Percentiles rank a stretch among this genome's conserved stretches.
Evolutionary conservation across 2,329 filamentous ascomycete genomes (phyloP).

Genomic region (Akanthomyces muscarius): DNA sequence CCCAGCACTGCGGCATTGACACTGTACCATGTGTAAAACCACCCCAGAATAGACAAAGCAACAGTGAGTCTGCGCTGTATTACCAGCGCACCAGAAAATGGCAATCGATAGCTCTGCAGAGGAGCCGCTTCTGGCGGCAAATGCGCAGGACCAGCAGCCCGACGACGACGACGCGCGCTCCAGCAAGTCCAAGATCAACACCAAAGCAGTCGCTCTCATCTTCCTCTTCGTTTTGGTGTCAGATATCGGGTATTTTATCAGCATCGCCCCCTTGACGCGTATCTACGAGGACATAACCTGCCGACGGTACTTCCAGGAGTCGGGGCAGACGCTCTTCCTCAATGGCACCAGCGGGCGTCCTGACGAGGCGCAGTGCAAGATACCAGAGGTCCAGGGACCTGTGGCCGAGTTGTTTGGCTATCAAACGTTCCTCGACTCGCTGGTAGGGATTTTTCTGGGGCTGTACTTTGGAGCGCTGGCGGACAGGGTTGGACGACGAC

Average conservation of each 20-base stretch:
- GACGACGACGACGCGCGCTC: background rate
- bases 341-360: background rate
- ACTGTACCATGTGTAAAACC: background rate
- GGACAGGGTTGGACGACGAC: slow-evolving; percentile 8
- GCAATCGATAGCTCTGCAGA: background rate
- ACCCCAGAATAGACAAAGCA: background rate
- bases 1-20: background rate
- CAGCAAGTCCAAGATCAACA: background rate
- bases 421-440: slow-evolving; percentile 7
- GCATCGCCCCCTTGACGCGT: slow-evolving; percentile 9
- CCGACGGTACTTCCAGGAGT: background rate
- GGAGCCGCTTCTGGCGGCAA: slow-evolving; percentile 7
- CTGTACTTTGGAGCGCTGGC: slow-evolving; percentile 14
- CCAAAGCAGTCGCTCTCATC: background rate
- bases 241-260: slow-evolving; percentile 9
- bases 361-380: slow-evolving; percentile 15
- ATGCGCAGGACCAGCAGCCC: background rate
- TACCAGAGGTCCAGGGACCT: slow-evolving; percentile 9
- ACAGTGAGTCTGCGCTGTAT: background rate
- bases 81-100: background rate
- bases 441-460: slow-evolving; percentile 11
- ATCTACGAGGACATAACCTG: slow-evolving; percentile 12
- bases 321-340: background rate
- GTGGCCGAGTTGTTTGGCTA: slow-evolving; percentile 13
- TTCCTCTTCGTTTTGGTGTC: slow-evolving; percentile 5